phyloP scores from a whole-genome alignment of 1,284 basidiomycete genomes.

The Tilletia indica region DNA sequence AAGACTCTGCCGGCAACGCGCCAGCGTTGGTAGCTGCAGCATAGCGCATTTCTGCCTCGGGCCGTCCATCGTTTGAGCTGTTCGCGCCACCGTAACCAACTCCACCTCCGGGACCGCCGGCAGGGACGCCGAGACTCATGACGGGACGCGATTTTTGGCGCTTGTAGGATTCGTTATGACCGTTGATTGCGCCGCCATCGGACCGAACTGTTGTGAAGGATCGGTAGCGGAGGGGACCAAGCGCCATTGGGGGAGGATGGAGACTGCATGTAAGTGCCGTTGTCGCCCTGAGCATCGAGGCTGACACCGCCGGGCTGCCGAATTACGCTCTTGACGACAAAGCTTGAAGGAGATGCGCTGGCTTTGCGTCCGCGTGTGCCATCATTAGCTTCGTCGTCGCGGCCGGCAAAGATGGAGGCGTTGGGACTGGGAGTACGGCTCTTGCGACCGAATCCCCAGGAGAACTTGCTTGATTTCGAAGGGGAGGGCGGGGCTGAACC shows the following conservation, averaged over 20 bases:
- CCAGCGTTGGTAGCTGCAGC: constrained; percentile 20
- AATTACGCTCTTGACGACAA: constrained; percentile 45
- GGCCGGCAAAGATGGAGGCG: background rate
- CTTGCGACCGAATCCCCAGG: constrained; percentile 17
- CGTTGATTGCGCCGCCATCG: background rate
- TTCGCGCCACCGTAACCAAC: constrained; percentile 41
- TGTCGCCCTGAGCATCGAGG: constrained; percentile 19
- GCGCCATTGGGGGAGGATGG: background rate
- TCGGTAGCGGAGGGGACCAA: background rate
- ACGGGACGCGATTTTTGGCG: constrained; percentile 18
- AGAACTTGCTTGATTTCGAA: constrained; percentile 12
- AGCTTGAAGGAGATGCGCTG: constrained; percentile 21
- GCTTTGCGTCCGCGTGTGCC: background rate
- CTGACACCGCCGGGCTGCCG: constrained; percentile 43
- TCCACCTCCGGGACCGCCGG: constrained; percentile 47
- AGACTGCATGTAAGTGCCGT: background rate
- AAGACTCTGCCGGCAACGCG: constrained; percentile 16
- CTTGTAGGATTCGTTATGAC: constrained; percentile 5
- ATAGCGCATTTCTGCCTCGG: constrained; percentile 23
- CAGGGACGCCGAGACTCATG: constrained; percentile 37
- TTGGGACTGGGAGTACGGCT: constrained; percentile 13
- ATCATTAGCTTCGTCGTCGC: background rate
- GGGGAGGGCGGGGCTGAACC: constrained; percentile 5
- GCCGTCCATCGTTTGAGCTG: constrained; percentile 44
- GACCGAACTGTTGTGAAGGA: background rate